These are phyloP conservation scores for Gossypium anomalum DNA, from an alignment of 345 rosid genomes.

Conservation along the genomic window DNA sequence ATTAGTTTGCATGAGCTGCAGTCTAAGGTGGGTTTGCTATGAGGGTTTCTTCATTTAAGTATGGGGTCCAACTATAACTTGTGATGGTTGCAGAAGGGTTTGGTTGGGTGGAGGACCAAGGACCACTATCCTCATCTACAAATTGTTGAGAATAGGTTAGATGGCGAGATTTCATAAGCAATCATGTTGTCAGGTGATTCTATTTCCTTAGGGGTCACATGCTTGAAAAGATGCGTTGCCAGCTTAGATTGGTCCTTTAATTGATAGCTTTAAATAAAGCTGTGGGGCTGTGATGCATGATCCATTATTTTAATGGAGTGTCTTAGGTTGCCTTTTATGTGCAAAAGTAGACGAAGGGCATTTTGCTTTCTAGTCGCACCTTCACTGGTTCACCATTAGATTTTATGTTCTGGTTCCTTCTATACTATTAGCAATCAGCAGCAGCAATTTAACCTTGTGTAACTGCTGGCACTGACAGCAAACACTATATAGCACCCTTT, in stretches of 20 bases:
- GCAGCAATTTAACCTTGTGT: neutral
- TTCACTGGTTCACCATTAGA: neutral
- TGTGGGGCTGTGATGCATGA: neutral
- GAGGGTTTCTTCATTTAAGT: neutral
- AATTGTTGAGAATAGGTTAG: neutral
- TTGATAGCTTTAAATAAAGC: neutral
- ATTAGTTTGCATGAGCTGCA: neutral
- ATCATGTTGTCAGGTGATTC: constrained; percentile 6
- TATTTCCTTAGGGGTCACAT: neutral
- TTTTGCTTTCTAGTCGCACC: neutral
- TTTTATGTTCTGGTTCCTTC: neutral
- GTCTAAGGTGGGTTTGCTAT: neutral
- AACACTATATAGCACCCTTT: neutral
- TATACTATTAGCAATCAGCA: neutral
- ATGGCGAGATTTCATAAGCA: neutral
- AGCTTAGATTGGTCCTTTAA: neutral
- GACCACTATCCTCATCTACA: neutral
- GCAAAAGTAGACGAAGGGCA: neutral
- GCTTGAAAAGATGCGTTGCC: neutral
- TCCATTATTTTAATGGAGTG: constrained; percentile 5
- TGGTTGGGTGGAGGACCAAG: neutral
- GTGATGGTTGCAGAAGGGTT: neutral
- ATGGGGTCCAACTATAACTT: neutral
- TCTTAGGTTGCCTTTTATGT: neutral
- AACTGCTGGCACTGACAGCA: neutral